Conservation (phyloP, 2,329 filamentous ascomycete genomes). For the Aspergillus sp. region DNA sequence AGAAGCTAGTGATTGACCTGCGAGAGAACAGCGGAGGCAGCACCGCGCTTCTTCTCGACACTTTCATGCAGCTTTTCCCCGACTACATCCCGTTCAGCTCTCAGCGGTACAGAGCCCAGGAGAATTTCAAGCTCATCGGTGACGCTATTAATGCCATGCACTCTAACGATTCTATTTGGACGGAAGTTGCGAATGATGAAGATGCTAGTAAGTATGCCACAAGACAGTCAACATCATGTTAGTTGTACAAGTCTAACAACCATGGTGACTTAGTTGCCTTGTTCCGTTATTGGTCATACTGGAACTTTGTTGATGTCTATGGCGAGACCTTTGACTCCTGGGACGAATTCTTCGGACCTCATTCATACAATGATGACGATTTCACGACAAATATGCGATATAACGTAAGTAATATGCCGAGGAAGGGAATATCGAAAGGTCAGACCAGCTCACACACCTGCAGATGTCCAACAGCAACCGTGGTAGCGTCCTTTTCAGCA, state of each 20-base stretch:
- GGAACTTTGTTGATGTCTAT: constrained; percentile 13
- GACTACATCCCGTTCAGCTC: constrained; percentile 31
- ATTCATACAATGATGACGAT: constrained; percentile 12
- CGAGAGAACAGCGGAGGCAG: constrained; percentile 50
- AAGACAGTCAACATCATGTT: too few species aligned
- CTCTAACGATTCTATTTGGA: constrained; percentile 2
- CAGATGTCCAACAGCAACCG: constrained; percentile 8
- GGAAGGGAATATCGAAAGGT: too few species aligned
- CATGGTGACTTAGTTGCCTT: background rate
- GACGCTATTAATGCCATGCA: constrained; percentile 10
- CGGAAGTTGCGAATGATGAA: background rate
- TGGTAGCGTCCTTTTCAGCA: constrained; percentile 8
- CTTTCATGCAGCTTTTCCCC: constrained; percentile 47
- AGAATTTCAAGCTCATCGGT: constrained; percentile 23
- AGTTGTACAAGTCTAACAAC: too few species aligned
- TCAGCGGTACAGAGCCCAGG: constrained; percentile 36
- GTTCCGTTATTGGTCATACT: constrained; percentile 7
- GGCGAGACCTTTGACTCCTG: constrained; percentile 29
- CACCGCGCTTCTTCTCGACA: constrained; percentile 35
- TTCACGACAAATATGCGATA: constrained; percentile 11
- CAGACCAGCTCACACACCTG: background rate
- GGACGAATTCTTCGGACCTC: constrained; percentile 30
- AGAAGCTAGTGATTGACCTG: constrained; percentile 53
- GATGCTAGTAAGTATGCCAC: background rate
- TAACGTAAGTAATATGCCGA: constrained; percentile 3